Evolutionary conservation across 768 basidiomycete species (phyloP), one percentile per base, ranked within the genome.

Genomic region (Trametes gibbosa): DNA sequence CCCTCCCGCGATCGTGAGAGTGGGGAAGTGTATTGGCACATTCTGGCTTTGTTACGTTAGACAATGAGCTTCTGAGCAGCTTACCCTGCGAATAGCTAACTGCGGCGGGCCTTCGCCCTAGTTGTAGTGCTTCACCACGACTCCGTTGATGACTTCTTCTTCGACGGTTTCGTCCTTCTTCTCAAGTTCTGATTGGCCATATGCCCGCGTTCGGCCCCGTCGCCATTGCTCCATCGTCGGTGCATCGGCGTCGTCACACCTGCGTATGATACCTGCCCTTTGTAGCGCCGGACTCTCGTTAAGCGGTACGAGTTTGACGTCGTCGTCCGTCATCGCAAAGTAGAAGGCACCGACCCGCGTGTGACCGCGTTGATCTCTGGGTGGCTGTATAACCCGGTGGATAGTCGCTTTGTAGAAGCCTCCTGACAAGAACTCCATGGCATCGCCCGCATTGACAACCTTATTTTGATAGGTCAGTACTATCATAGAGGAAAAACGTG

Each of bases 381-480:
- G 74, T 13, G 74, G 74, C 40, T 73, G 73, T 21, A 73, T 56
- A 32, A 75, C 74, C 39, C 74, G 72, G 56, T 75, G 74, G 37
- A 75, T 69, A 2, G 74, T 75, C 5, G 71, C 68, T 48, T 72
- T 72, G 59, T 72, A 73, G 61, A 67, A 73, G 16, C 74, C 74
- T 1, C 72, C 74, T 4, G 74, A 68, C 48, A 73, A 54, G 56
- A 73, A 72, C 49, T 73, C 72, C 32, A 72, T 67, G 1, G 66
- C 61, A 46, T 75, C 74, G 3, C 74, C 74, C 23, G 69, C 70
- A 46, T 75, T 74, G 49, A 75, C 60, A 39, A 74, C 68, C 85
- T 85, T 42, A 56, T 0, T 14, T 1, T 35, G 17, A 52, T 24
- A 35, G 13, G 29, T 19, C 41, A 5, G 13, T 10, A 7, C n/a